Evolutionary conservation across 805 yeast species (phyloP).

Genomic region (Candida vartiovaarae): DNA sequence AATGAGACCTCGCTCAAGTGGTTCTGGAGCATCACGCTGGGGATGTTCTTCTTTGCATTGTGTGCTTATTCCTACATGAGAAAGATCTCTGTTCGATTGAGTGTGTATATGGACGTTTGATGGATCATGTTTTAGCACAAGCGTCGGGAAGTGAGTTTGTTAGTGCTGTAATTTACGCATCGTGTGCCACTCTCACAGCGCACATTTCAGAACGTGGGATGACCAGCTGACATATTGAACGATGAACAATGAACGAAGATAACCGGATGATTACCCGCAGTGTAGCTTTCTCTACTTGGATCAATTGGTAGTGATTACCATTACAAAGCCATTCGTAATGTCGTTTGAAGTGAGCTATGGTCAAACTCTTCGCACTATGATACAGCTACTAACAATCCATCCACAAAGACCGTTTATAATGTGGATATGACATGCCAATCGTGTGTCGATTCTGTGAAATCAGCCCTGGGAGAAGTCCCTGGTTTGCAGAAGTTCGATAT

Average conservation of each 20-base stretch:
- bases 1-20: conserved; percentile 46
- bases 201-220: no score
- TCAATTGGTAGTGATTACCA: no score
- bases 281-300: no score
- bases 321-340: conserved; percentile 2
- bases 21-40: conserved; percentile 49
- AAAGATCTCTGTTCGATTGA: conserved; percentile 28
- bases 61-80: conserved; percentile 43
- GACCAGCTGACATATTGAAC: no score
- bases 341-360: conserved; percentile 15
- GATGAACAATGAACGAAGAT: no score
- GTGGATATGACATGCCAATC: conserved; percentile 76
- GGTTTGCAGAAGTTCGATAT: conserved; percentile 49
- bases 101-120: not conserved
- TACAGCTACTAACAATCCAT: no score
- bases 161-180: no score
- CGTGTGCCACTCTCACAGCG: no score
- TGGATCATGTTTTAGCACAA: no score
- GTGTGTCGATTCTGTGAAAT: conserved; percentile 21
- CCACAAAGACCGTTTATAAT: conserved; percentile 54
- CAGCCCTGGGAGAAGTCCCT: conserved; percentile 42
- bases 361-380: not conserved
- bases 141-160: no score
- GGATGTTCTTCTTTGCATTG: conserved; percentile 42
- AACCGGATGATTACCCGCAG: no score